Evolutionary conservation across 352 stramenopile species (phyloP), one percentile per base, ranked within the genome.

Genomic region (Pythium apleroticum): DNA sequence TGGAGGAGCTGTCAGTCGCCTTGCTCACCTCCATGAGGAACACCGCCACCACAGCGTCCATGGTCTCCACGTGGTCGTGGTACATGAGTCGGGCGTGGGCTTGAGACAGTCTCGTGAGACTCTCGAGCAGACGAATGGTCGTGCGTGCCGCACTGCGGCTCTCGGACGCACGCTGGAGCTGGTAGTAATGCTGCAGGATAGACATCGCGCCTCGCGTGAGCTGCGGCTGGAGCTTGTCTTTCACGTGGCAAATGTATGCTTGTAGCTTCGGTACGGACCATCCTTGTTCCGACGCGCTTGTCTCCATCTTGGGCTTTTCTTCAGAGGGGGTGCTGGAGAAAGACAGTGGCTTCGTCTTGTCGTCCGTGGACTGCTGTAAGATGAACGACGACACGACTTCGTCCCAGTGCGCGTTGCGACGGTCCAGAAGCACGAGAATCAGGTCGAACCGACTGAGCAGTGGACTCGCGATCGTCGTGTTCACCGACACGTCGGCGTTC

Each of bases 401-500:
- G 71, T 99, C 96, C 81, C 96, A 98, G 33, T 89, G 73, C n/a
- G 67, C 60, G 46, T 90, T 86, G 57, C 84, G 81, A 8, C 76
- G 86, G 71, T 99, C 97, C 39, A 98, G 75, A 49, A 99, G 76
- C 35, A 98, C 87, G 53, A 99, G 90, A 60, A 99, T 96, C 7
- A 99, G 72, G 72, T 99, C 96, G 71, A 99, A 99, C n/a, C 97
- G 81, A 76, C 85, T 98, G n/a, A 99, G 69, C 20, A 99, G 80
- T 17, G 97, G 96, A 24, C 92, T 96, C 28, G 84, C 95, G 35
- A 99, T 98, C 27, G 89, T 86, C n/a, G 96, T 98, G 75, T 99
- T 99, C 52, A 91, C 78, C 6, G 92, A 93, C 5, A 99, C 74
- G 67, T 95, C 91, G 1, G 75, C 75, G 45, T 95, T 86, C 27